Percentiles rank a stretch among this genome's conserved stretches.
Conservation (phyloP, 2,329 filamentous ascomycete species). For the Aspergillus transmontanensis region DNA sequence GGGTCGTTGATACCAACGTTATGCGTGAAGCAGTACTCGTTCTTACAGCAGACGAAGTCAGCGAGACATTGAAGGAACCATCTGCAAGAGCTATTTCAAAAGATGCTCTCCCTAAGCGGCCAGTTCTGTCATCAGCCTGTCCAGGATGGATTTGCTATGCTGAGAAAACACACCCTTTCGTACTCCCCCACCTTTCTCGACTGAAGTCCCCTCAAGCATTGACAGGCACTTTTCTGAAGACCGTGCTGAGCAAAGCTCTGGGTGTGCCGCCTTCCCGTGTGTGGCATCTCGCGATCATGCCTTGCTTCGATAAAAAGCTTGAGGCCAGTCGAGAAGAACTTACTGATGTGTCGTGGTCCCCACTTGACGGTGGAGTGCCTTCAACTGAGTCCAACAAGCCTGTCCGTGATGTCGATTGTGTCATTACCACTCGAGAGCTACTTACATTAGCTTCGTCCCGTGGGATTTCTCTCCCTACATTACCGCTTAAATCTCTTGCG, state of each 20-base stretch:
- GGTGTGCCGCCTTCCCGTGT: conserved; percentile 76
- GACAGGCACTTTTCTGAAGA: conserved; percentile 87
- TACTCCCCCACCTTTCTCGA: conserved; percentile 85
- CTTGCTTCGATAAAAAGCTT: conserved; percentile 98
- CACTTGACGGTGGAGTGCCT: conserved; percentile 23
- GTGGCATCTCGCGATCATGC: conserved; percentile 96
- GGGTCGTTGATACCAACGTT: conserved; percentile 87
- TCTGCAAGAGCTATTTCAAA: conserved; percentile 11
- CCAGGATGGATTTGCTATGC: conserved; percentile 99
- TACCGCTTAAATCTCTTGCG: conserved; percentile 63
- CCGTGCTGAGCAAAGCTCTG: conserved; percentile 71
- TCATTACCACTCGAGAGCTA: conserved; percentile 94
- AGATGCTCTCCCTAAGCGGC: conserved; percentile 36
- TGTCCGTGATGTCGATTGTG: conserved; percentile 91
- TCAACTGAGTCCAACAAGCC: conserved; percentile 44
- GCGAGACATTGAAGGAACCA: conserved; percentile 39
- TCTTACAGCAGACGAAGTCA: conserved; percentile 72
- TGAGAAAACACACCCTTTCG: conserved; percentile 94
- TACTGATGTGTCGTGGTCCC: conserved; percentile 73
- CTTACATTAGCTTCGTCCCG: conserved; percentile 84
- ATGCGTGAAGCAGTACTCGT: conserved; percentile 83
- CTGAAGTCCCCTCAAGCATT: conserved; percentile 94
- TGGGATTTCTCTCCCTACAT: conserved; percentile 71
- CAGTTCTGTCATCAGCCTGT: conserved; percentile 78
- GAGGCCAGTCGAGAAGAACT: conserved; percentile 93